phyloP scores from a whole-genome alignment of 2,329 filamentous ascomycete species.

The Phialemoniopsis sp. region DNA sequence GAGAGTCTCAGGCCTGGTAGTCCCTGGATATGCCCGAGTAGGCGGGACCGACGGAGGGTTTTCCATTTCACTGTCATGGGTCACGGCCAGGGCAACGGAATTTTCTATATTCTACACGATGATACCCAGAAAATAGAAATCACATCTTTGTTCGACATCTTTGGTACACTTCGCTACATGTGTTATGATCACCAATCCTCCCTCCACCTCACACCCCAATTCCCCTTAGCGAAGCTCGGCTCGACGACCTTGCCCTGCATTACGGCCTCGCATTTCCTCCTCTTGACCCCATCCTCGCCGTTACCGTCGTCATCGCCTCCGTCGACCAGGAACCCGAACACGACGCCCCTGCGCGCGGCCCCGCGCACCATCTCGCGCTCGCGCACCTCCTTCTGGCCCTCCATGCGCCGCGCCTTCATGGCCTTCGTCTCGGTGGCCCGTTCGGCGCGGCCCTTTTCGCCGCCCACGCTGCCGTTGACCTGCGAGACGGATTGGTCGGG shows the following conservation, averaged over 20 bases:
- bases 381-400: conserved; percentile 38
- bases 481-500: conserved; percentile 35
- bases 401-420: conserved; percentile 40
- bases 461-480: conserved; percentile 52
- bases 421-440: conserved; percentile 46
- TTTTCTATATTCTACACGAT: too few species aligned
- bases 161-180: too few species aligned
- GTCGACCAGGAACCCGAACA: conserved; percentile 41
- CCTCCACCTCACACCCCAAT: conserved; percentile 55
- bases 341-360: conserved; percentile 57
- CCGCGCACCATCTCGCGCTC: conserved; percentile 56
- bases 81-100: too few species aligned
- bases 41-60: too few species aligned
- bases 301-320: conserved; percentile 5
- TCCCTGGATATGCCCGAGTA: too few species aligned
- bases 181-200: conserved; percentile 20
- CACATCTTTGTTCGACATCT: too few species aligned
- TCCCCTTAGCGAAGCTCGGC: conserved; percentile 56
- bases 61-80: too few species aligned
- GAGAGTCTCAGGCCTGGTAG: too few species aligned
- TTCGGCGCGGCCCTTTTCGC: conserved; percentile 51
- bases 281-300: conserved; percentile 5
- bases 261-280: conserved; percentile 51
- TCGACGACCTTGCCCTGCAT: conserved; percentile 56
- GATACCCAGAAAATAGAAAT: too few species aligned